phyloP scores from a whole-genome alignment of 2,329 filamentous ascomycete genomes.

The Aspergillus melleus region DNA sequence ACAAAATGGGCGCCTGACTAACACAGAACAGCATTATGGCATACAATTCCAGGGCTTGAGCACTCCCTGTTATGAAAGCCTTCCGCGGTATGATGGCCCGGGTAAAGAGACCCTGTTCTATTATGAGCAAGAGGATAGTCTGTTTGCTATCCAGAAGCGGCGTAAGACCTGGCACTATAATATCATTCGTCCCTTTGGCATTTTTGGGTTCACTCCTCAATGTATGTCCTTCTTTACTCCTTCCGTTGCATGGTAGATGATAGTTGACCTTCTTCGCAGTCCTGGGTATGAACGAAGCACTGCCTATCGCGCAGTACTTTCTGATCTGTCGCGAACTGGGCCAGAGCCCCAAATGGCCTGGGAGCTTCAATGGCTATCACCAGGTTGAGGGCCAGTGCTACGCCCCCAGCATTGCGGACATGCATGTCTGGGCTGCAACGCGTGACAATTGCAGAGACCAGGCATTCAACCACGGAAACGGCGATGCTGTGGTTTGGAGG shows the following conservation, averaged over 20 bases:
- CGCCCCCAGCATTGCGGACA: conserved; percentile 3
- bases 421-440: conserved; percentile 6
- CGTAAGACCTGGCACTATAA: conserved; percentile 4
- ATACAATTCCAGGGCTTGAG: neutral
- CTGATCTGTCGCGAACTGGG: conserved; percentile 4
- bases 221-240: neutral
- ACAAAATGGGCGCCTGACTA: too few species aligned
- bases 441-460: conserved; percentile 2
- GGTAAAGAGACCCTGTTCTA: conserved; percentile 2
- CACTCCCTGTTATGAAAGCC: neutral
- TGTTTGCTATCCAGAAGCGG: conserved; percentile 1
- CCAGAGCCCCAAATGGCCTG: neutral
- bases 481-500: conserved; percentile 1
- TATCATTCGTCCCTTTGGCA: conserved; percentile 5
- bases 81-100: neutral
- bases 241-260: too few species aligned
- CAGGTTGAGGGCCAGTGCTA: conserved; percentile 3
- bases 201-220: conserved; percentile 5
- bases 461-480: conserved; percentile 9
- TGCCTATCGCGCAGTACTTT: conserved; percentile 6
- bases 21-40: neutral
- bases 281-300: conserved; percentile 2
- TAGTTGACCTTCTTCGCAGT: neutral
- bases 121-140: conserved; percentile 3
- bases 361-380: conserved; percentile 3